Evolutionary conservation across 192 early-diverging fungal genomes (phyloP), one percentile per base, ranked within the genome.

Genomic region (Borealophlyctis nickersoniae): DNA sequence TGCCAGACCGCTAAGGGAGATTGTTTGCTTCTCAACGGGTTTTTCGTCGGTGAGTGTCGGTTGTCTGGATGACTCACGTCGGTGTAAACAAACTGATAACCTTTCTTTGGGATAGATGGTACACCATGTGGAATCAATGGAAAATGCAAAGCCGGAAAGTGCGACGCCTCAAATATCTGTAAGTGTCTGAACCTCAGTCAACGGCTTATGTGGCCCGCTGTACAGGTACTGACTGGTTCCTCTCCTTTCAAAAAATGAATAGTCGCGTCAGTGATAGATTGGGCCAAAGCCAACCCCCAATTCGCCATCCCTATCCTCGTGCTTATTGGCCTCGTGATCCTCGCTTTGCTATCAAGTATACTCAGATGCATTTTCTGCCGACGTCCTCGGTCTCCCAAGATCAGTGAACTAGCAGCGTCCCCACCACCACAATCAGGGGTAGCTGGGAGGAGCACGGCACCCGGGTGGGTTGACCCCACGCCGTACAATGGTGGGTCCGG

Each of bases 301-400:
- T 45, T 72, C 58, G 73, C 72, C 22, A 71, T 78, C 49, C 72
- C 76, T 4, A 61, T 78, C 39, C 49, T 70, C 36, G 57, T 73
- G n/a, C 52, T 63, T 29, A 69, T 50, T 14, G 76, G 65, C 3
- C 53, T 73, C 28, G 36, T 78, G 14, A 13, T 78, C 34, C 56
- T 78, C 13, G 51, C 28, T 32, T 30, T 67, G 56, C 49, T 78
- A 29, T 55, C 19, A 52, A 36, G 53, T 28, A 29, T 68, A 5
- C 2, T 73, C 7, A 53, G 72, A 11, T 74, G 72, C 36, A 50
- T 48, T 24, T 65, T 50, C 56, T 70, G 68, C 62, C 14, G 24
- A 45, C 28, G 28, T 14, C 61, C 7, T 4, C 4, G 0, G 23
- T n/a, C 51, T 4, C 51, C 62, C 51, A 39, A 62, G 11, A 22